A percentile compares a stretch with the other conserved stretches of the same genome.
These are phyloP conservation scores for Cytospora paraplurivora DNA, from an alignment of 2,329 filamentous ascomycete species.

Conservation along the genomic window DNA sequence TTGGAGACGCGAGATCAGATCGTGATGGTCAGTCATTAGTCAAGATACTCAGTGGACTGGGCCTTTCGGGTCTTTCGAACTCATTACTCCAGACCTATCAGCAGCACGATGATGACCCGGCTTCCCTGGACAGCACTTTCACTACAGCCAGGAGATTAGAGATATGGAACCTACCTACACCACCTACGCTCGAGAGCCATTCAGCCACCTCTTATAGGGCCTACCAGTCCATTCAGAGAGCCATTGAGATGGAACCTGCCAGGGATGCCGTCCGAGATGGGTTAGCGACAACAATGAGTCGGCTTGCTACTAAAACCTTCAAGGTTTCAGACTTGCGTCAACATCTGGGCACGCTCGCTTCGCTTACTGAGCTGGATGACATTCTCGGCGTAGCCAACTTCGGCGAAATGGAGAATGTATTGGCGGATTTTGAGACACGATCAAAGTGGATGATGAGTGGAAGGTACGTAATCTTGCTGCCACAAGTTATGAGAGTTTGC, in stretches of 20 bases:
- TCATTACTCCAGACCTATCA: slow-evolving; percentile 72
- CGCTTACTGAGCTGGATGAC: slow-evolving; percentile 81
- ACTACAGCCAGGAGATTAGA: slow-evolving; percentile 80
- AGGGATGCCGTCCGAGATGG: slow-evolving; percentile 64
- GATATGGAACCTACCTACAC: slow-evolving; percentile 87
- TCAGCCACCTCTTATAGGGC: slow-evolving; percentile 75
- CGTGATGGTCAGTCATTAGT: slow-evolving; percentile 71
- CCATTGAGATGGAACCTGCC: slow-evolving; percentile 57
- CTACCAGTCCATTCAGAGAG: slow-evolving; percentile 76
- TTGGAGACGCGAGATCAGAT: slow-evolving; percentile 55
- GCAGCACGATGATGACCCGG: slow-evolving; percentile 56
- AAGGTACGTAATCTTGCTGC: slow-evolving; percentile 56
- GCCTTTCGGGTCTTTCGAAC: slow-evolving; percentile 82
- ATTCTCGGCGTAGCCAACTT: slow-evolving; percentile 63
- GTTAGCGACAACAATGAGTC: slow-evolving; percentile 61
- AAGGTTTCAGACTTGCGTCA: slow-evolving; percentile 56
- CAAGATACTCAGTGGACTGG: slow-evolving; percentile 75
- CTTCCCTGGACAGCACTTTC: slow-evolving; percentile 72
- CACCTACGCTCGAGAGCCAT: slow-evolving; percentile 62
- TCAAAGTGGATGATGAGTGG: slow-evolving; percentile 81
- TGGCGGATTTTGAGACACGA: slow-evolving; percentile 65
- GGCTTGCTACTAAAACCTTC: slow-evolving; percentile 51
- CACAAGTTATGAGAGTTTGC: slow-evolving; percentile 11
- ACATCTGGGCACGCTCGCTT: slow-evolving; percentile 65
- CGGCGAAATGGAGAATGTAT: slow-evolving; percentile 61